Base-by-base conservation (phyloP, 257 asterid species). In the Solanum rostratum region DNA sequence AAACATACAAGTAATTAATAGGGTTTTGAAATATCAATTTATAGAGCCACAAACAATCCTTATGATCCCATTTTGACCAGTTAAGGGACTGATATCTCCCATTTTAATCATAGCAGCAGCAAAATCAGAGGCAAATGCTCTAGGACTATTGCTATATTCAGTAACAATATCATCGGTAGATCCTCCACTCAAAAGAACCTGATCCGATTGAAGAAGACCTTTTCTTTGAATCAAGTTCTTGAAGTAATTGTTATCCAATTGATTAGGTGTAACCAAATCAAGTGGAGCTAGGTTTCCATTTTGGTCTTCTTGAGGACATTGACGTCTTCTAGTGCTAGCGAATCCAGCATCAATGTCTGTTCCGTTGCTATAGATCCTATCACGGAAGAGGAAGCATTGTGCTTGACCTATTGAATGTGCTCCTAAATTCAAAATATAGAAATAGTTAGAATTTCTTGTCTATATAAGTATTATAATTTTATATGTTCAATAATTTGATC, bases 151-250 rank as follows among this genome's bases (percentile, higher is more conserved):
- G 22, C 86, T 66, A 16, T 66, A 66, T 33, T 66, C 76, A 7
- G 18, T 6, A 66, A 68, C 76, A 66, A 66, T 66, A 66, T 33
- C 19, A 33, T 66, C 24, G 0, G 24, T 30, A 2, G 74, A 66
- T 66, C 24, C 74, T 0, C 74, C 74, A 66, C 22, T 66, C n/a
- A 66, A 33, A 33, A 66, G 74, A 0, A 66, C 74, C 33, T 66
- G 93, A 27, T 91, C 90, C 14, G 92, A 91, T 57, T 84, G 90
- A 45, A 91, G 90, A 24, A 91, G 87, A 5, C 92, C 92, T 84
- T 65, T 91, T 29, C 85, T 41, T 27, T 71, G 88, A 4, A 66
- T 41, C 79, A 91, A 3, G 20, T 91, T 89, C 74, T 79, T 73
- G n/a, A 41, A 91, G 68, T 91, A 91, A 73, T 87, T 91, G 86